Evolutionary conservation across 495 filamentous ascomycete species (phyloP).

Genomic region (Thozetella sp.): DNA sequence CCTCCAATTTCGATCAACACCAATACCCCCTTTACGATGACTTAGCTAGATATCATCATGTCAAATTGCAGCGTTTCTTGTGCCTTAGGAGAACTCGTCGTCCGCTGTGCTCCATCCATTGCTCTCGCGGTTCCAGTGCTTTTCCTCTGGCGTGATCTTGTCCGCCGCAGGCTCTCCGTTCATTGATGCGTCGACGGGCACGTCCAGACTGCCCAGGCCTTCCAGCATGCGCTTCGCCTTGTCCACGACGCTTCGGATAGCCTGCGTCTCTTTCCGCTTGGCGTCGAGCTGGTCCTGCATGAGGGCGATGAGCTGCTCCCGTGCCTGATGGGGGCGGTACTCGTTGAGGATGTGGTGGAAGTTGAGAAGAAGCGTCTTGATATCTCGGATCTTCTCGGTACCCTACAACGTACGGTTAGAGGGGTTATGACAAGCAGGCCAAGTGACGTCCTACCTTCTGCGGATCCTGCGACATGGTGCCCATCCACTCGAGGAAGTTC

Average conservation of each 20-base stretch:
- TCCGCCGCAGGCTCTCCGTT: slow-evolving; percentile 1
- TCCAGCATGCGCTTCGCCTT: slow-evolving; percentile 72
- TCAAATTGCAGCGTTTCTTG: not conserved
- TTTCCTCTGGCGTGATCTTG: slow-evolving; percentile 8
- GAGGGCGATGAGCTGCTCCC: slow-evolving; percentile 85
- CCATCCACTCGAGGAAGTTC: slow-evolving; percentile 81
- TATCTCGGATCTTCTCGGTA: slow-evolving; percentile 67
- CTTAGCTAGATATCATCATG: too few relatives aligned
- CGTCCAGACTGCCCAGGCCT: slow-evolving; percentile 54
- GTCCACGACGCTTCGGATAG: slow-evolving; percentile 69
- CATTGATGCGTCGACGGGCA: slow-evolving; percentile 17
- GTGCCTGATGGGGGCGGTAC: slow-evolving; percentile 92
- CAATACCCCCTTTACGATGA: too few relatives aligned
- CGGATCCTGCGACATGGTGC: slow-evolving; percentile 66
- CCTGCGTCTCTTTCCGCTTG: slow-evolving; percentile 75
- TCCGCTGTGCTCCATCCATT: slow-evolving; percentile 4
- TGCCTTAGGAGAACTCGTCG: slow-evolving; percentile 4
- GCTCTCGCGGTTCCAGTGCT: not conserved
- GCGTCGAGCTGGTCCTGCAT: slow-evolving; percentile 87
- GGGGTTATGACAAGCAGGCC: slow-evolving; percentile 10
- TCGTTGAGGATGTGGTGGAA: slow-evolving; percentile 90
- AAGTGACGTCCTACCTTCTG: slow-evolving; percentile 40
- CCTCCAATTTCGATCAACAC: too few relatives aligned
- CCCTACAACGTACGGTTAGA: slow-evolving; percentile 20
- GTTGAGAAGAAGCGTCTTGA: slow-evolving; percentile 83